Evolutionary conservation across 176 grass and related monocot genomes (phyloP).

Genomic region (Cocos nucifera): DNA sequence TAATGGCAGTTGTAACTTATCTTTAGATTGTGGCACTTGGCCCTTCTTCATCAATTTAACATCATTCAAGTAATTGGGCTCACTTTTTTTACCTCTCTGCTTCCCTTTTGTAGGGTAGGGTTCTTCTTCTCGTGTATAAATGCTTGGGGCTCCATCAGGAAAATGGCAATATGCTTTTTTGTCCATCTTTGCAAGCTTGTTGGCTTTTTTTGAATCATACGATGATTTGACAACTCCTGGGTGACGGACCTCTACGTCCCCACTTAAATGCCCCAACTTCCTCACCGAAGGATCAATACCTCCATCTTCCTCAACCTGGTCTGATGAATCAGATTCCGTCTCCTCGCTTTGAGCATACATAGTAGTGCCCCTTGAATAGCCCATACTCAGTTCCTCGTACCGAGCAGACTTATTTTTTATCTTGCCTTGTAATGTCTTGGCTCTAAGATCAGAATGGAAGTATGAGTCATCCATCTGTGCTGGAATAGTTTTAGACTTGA

Average conservation of each 20-base stretch:
- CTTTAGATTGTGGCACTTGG: constrained; percentile 28
- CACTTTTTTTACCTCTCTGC: constrained; percentile 44
- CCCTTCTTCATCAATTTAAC: constrained; percentile 37
- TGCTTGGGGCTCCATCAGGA: constrained; percentile 4
- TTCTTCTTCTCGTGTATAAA: constrained; percentile 37
- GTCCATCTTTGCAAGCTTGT: constrained; percentile 22
- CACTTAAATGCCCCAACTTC: constrained; percentile 22
- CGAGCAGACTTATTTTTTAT: constrained; percentile 27
- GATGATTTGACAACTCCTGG: constrained; percentile 18
- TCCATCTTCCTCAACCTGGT: constrained; percentile 37
- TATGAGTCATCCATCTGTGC: constrained; percentile 27
- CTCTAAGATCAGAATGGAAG: constrained; percentile 29
- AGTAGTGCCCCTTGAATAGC: constrained; percentile 33
- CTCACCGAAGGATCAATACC: constrained; percentile 6
- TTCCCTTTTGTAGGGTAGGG: constrained; percentile 36
- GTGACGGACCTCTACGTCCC: constrained; percentile 18
- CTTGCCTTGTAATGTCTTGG: constrained; percentile 31
- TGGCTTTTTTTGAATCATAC: constrained; percentile 39
- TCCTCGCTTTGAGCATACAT: constrained; percentile 51
- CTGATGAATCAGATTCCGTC: constrained; percentile 87
- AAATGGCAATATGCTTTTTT: constrained; percentile 33
- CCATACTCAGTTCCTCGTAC: constrained; percentile 29
- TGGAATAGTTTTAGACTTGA: constrained; percentile 37
- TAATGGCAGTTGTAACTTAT: constrained; percentile 33
- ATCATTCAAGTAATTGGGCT: constrained; percentile 38